Evolutionary conservation across 768 basidiomycete species (phyloP), one percentile per base, ranked within the genome.

Genomic region (Mycena metata): DNA sequence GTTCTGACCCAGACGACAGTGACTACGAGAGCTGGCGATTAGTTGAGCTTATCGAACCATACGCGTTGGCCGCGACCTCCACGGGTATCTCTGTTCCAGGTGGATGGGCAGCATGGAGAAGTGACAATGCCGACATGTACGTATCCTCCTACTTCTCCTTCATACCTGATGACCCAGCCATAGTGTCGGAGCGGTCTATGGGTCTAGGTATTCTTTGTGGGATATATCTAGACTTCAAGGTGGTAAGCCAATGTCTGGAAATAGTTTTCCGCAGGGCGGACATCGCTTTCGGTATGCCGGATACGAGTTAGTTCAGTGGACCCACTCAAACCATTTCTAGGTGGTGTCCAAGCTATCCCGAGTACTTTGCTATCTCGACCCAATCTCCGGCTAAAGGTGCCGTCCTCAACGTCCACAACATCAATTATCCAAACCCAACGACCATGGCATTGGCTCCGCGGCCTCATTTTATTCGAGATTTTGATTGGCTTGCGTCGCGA

Each of bases 161-260:
- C 45, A 36, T 23, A 61, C 24, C 62, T 62, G 35, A 56, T 43
- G 46, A 30, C 60, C n/a, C 51, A 30, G 19, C 43, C 10, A n/a
- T 66, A 95, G 94, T 60, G 85, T 95, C 50, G 94, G 94, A 45
- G 91, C 90, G 35, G 87, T 88, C 23, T 94, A 89, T 75, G 91
- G 91, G 11, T 82, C 88, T n/a, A 84, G 83, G 58, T 94, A 92
- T 75, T 85, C 88, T 17, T 76, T 95, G 21, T 95, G 94, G 94
- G 91, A 95, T 75, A 83, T 92, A 59, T 84, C 88, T 15, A 87
- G 86, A 72, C 79, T 94, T 41, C 84, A 87, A 49, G 94, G 94
- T 36, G 94, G 94, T 9, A 89, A 91, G 69, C 94, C 94, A 1
- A 79, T 81, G n/a, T 84, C 85, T 5, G 91, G 91, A 2, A 79